Conservation (phyloP, 768 basidiomycete species). For the Mrakia hoshinonis region DNA sequence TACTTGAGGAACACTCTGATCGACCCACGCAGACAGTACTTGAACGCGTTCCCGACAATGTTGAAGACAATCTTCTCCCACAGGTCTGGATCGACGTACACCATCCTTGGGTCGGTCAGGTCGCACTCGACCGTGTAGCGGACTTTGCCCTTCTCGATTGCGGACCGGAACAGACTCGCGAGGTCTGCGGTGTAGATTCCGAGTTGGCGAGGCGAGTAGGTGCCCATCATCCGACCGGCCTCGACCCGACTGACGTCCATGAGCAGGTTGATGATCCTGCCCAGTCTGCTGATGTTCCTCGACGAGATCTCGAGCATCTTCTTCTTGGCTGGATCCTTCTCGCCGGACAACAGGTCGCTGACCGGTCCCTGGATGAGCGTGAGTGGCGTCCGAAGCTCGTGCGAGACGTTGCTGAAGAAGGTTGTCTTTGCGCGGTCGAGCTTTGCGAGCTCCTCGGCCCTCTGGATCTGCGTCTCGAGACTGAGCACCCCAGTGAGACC, state of each 20-base stretch:
- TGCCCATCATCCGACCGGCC: conserved; percentile 39
- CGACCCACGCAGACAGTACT: conserved; percentile 40
- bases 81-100: conserved; percentile 41
- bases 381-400: conserved; percentile 35
- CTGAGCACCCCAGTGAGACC: conserved; percentile 33
- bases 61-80: conserved; percentile 38
- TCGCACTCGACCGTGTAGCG: conserved; percentile 40
- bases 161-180: conserved; percentile 39
- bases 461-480: conserved; percentile 35
- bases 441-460: conserved; percentile 36
- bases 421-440: conserved; percentile 37
- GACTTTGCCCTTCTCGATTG: conserved; percentile 40
- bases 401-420: conserved; percentile 34
- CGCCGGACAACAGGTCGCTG: conserved; percentile 29
- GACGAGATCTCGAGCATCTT: conserved; percentile 32
- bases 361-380: conserved; percentile 38
- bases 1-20: conserved; percentile 40
- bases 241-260: conserved; percentile 40
- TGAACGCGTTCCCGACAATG: conserved; percentile 30
- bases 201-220: conserved; percentile 41
- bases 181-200: conserved; percentile 40
- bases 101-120: conserved; percentile 30
- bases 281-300: conserved; percentile 41
- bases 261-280: conserved; percentile 40
- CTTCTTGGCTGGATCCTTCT: conserved; percentile 30